phyloP scores from a whole-genome alignment of 495 filamentous ascomycete genomes.

The Penicilliopsis zonata region DNA sequence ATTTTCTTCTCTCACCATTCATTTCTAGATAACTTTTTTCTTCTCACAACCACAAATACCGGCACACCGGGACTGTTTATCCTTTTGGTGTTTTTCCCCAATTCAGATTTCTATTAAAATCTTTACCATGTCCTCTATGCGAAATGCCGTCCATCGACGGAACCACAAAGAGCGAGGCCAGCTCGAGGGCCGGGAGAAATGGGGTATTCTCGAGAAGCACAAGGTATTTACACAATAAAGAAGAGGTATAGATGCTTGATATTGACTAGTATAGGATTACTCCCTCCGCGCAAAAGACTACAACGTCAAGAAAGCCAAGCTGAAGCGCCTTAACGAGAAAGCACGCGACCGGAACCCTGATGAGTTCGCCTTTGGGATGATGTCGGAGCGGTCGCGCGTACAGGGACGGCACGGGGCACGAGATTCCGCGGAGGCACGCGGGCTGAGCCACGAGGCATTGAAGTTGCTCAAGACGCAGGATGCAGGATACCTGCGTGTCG shows the following conservation, averaged over 20 bases:
- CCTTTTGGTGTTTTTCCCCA: too few relatives aligned
- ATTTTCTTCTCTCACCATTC: too few relatives aligned
- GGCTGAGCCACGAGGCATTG: constrained; percentile 55
- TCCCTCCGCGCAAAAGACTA: constrained; percentile 80
- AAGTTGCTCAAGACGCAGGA: constrained; percentile 95
- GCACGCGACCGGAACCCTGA: constrained; percentile 84
- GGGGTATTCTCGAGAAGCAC: constrained; percentile 81
- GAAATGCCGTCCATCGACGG: constrained; percentile 66
- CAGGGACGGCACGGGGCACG: constrained; percentile 49
- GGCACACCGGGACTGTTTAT: constrained; percentile 1
- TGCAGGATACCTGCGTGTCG: constrained; percentile 69
- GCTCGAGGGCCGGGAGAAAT: constrained; percentile 66
- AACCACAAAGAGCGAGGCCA: constrained; percentile 84
- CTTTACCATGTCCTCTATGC: constrained; percentile 82
- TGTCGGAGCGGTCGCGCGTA: constrained; percentile 36
- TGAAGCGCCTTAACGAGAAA: constrained; percentile 69
- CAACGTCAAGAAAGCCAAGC: constrained; percentile 69
- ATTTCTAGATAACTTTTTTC: constrained; percentile 1
- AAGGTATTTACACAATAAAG: constrained; percentile 35
- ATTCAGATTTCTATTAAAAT: constrained; percentile 10
- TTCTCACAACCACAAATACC: too few relatives aligned
- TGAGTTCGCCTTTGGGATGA: constrained; percentile 94
- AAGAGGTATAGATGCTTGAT: constrained; percentile 2
- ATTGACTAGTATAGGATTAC: constrained; percentile 55
- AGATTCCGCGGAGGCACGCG: constrained; percentile 21